phyloP scores from a whole-genome alignment of 2,329 filamentous ascomycete genomes.

The Aulographum hederae region DNA sequence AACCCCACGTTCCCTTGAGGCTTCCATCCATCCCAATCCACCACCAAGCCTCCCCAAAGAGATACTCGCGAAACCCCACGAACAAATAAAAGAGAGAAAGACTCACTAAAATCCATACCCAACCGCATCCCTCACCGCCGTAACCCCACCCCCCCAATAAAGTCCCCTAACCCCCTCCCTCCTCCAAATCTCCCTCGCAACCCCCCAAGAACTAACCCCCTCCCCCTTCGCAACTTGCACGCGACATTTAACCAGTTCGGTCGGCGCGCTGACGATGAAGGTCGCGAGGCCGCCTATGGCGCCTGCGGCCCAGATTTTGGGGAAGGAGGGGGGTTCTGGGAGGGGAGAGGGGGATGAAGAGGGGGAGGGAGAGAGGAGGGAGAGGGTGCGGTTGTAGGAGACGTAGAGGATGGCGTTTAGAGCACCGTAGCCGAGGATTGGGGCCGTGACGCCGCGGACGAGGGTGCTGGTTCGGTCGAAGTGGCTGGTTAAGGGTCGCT shows the following conservation, averaged over 20 bases:
- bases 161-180: constrained; percentile 47
- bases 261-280: constrained; percentile 73
- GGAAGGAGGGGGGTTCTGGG: constrained; percentile 29
- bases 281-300: constrained; percentile 68
- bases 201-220: constrained; percentile 34
- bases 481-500: constrained; percentile 12
- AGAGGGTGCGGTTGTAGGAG: constrained; percentile 72
- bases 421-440: constrained; percentile 75
- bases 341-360: constrained; percentile 17
- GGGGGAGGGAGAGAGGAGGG: constrained; percentile 33
- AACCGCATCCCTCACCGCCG: constrained; percentile 65
- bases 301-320: constrained; percentile 61
- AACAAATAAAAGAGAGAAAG: not conserved
- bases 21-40: no score
- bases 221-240: constrained; percentile 43
- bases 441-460: constrained; percentile 53
- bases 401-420: constrained; percentile 83
- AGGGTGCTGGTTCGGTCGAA: constrained; percentile 19
- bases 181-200: constrained; percentile 42
- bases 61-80: no score
- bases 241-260: constrained; percentile 78
- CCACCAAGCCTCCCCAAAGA: no score
- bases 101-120: constrained; percentile 87
- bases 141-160: constrained; percentile 67
- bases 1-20: no score